Evolutionary conservation across 2,329 filamentous ascomycete species (phyloP).

Genomic region (Diplodia sapinea): DNA sequence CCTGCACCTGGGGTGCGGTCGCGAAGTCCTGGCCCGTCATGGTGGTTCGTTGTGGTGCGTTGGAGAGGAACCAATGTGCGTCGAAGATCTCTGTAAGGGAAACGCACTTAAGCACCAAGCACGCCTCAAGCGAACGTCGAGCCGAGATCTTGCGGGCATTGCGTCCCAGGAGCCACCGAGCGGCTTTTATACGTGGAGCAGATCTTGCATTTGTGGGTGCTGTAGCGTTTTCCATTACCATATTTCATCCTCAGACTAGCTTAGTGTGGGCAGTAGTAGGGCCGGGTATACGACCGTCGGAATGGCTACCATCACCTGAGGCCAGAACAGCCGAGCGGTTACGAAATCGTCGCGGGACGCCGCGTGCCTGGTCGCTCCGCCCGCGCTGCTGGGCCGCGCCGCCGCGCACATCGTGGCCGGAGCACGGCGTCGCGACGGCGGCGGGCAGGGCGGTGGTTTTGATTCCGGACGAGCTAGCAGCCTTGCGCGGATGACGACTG

Average conservation of each 20-base stretch:
- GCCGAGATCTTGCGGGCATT: slow-evolving; percentile 21
- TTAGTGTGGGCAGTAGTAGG: slow-evolving; percentile 18
- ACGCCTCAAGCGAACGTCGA: background rate
- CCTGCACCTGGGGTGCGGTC: slow-evolving; percentile 16
- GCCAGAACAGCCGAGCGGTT: slow-evolving; percentile 19
- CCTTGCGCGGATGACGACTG: slow-evolving; percentile 13
- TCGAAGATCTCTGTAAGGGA: slow-evolving; percentile 24
- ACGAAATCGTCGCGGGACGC: background rate
- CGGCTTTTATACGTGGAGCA: slow-evolving; percentile 29
- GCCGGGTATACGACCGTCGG: slow-evolving; percentile 22
- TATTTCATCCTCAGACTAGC: slow-evolving; percentile 12
- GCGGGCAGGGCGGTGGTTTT: background rate
- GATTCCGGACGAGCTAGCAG: slow-evolving; percentile 7
- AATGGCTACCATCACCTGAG: slow-evolving; percentile 12
- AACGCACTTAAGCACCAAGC: slow-evolving; percentile 1
- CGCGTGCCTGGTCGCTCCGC: background rate
- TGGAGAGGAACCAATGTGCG: slow-evolving; percentile 6
- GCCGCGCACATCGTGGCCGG: background rate
- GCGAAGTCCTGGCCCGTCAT: slow-evolving; percentile 10
- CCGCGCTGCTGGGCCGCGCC: background rate
- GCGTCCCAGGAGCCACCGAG: slow-evolving; percentile 11
- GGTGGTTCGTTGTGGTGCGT: background rate
- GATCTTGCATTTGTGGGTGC: slow-evolving; percentile 16
- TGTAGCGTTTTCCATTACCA: slow-evolving; percentile 4
- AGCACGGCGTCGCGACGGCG: background rate